Conservation (phyloP, 176 grass and related monocot genomes). For the Tillandsia leiboldiana region DNA sequence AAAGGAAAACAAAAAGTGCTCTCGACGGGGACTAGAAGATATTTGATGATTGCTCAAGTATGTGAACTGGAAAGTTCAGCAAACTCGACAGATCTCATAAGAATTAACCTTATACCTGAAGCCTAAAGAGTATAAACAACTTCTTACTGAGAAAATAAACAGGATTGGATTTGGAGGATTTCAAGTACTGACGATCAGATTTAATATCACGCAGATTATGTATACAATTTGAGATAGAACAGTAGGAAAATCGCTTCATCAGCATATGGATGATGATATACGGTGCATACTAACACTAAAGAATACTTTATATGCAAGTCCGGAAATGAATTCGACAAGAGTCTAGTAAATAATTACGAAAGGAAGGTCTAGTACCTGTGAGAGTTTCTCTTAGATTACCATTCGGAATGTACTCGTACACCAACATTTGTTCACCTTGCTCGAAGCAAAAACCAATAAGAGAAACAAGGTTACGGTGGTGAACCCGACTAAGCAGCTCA, state of each 20-base stretch:
- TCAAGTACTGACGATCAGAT: no score
- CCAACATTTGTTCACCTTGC: slow-evolving; percentile 63
- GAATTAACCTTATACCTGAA: no score
- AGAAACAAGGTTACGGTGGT: slow-evolving; percentile 76
- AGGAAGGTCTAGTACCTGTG: slow-evolving; percentile 22
- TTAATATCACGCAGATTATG: no score
- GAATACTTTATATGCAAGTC: not conserved
- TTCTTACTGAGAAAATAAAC: no score
- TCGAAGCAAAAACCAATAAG: slow-evolving; percentile 81
- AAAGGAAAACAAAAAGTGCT: no score
- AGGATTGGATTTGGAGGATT: no score
- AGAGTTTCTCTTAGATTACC: slow-evolving; percentile 81
- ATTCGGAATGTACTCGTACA: slow-evolving; percentile 80
- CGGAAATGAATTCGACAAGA: no score
- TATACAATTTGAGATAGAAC: no score
- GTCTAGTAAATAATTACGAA: not conserved
- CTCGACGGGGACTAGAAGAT: not conserved
- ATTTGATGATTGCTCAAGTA: not conserved
- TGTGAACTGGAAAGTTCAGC: not conserved
- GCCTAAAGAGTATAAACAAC: no score
- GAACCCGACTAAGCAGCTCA: slow-evolving; percentile 63
- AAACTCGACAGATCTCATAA: no score
- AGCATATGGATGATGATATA: no score
- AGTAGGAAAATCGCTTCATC: no score
- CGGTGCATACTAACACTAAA: not conserved